Evolutionary conservation across 768 basidiomycete genomes (phyloP).

Genomic region (Chiua virens): DNA sequence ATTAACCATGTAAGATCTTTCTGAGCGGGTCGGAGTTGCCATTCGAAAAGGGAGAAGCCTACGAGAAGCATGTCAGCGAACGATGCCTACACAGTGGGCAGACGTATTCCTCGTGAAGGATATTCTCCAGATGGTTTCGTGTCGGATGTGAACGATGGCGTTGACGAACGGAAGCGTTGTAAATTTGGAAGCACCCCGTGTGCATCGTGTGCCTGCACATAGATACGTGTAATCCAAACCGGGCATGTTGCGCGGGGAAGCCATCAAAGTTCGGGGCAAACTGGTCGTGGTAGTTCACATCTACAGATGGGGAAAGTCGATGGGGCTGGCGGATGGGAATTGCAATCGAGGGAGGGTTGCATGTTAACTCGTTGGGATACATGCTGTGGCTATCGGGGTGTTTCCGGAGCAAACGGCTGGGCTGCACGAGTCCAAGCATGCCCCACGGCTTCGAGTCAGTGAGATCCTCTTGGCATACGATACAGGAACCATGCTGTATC

Average conservation of each 20-base stretch:
- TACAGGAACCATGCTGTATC: conserved; percentile 85
- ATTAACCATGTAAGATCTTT: no score
- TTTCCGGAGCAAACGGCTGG: conserved; percentile 79
- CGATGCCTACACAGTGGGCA: conserved; percentile 98
- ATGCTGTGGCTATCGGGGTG: conserved; percentile 63
- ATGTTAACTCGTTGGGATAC: conserved; percentile 75
- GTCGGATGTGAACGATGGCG: conserved; percentile 88
- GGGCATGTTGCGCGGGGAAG: conserved; percentile 67
- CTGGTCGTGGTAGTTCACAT: conserved; percentile 24
- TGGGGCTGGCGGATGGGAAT: conserved; percentile 24
- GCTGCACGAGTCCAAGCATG: conserved; percentile 81
- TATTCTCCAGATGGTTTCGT: conserved; percentile 91
- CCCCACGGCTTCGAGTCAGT: conserved; percentile 75
- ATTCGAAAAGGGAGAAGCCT: no score
- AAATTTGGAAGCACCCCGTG: conserved; percentile 88
- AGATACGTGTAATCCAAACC: conserved; percentile 84
- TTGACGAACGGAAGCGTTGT: conserved; percentile 81
- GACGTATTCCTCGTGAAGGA: conserved; percentile 91
- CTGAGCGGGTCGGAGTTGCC: no score
- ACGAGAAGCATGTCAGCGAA: no score
- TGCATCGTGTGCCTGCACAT: conserved; percentile 99
- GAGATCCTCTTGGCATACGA: conserved; percentile 96
- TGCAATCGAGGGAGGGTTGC: conserved; percentile 65
- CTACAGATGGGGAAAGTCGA: conserved; percentile 36
- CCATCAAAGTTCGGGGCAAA: conserved; percentile 71